Evolutionary conservation across 2,329 filamentous ascomycete species (phyloP), one percentile per base, ranked within the genome.

Genomic region (Neonectria magnoliae): DNA sequence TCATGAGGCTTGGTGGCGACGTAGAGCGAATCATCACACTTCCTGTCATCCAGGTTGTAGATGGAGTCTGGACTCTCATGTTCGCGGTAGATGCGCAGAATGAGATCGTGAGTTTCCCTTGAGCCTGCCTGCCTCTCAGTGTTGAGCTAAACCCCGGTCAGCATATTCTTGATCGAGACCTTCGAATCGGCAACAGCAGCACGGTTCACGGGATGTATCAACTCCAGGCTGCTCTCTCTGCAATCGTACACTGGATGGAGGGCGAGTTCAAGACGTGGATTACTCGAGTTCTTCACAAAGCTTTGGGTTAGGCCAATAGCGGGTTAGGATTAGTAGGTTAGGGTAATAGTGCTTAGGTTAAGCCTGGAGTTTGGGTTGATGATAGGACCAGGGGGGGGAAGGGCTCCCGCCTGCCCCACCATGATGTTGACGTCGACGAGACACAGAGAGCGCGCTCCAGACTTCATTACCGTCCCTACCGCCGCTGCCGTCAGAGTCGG

Each of bases 151-250:
- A 16, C 10, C 20, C 22, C 9, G 2, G n/a, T n/a, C 29, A 48
- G 53, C 55, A 51, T 55, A 55, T 62, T 22, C 54, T 65, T 2
- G 59, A 62, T 53, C 45, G 38, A 42, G 41, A 57, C 52, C 57
- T 60, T 22, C 45, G 38, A 25, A 66, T 66, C 13, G 64, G 64
- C n/a, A 47, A 61, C 11, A 66, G 36, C n/a, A 47, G n/a, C 6
- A 53, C 51, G 4, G 14, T 58, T 27, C 5, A 33, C 9, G 64
- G 64, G 1, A 48, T 66, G 8, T 66, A 66, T 31, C 60, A 66
- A 53, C 56, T 66, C 18, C 61, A 60, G 14, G 60, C 64, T 41
- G 52, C 60, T 13, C 42, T 66, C 16, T 27, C 22, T 14, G 60
- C 47, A 13, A 45, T 64, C 4, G 41, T 20, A n/a, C 13, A 4